Conservation (phyloP, 1,284 basidiomycete species). For the Cutaneotrichosporon sp. region DNA sequence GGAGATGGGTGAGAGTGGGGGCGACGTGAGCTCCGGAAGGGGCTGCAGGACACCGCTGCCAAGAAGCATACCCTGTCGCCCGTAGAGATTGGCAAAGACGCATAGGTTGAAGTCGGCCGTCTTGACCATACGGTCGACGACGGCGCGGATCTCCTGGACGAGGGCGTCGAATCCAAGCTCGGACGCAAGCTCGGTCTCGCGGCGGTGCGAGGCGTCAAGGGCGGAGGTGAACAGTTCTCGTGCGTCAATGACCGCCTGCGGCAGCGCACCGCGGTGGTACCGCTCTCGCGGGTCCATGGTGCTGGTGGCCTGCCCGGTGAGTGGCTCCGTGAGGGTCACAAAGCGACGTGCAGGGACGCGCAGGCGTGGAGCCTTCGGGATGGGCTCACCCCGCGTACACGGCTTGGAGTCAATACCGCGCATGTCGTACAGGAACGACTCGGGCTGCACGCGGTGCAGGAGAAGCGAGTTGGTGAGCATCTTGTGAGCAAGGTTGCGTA, state of each 20-base stretch:
- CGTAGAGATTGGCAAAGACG: constrained; percentile 21
- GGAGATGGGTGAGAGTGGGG: too few species aligned
- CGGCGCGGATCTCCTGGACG: constrained; percentile 44
- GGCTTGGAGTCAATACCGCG: constrained; percentile 15
- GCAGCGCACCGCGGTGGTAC: constrained; percentile 18
- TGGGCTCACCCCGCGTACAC: constrained; percentile 9
- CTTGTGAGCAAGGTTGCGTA: constrained; percentile 12
- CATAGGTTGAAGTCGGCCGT: constrained; percentile 45
- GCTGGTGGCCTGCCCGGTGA: constrained; percentile 16
- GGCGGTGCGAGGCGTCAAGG: not conserved
- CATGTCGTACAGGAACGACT: constrained; percentile 21
- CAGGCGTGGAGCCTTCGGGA: constrained; percentile 11
- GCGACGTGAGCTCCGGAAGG: constrained; percentile 13
- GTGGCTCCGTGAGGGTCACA: constrained; percentile 19
- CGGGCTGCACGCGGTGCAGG: constrained; percentile 21
- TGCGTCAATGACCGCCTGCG: constrained; percentile 7
- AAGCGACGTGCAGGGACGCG: constrained; percentile 20
- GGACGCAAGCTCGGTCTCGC: constrained; percentile 12
- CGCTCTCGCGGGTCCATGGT: constrained; percentile 17
- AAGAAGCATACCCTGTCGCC: constrained; percentile 18
- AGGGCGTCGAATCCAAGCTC: constrained; percentile 15
- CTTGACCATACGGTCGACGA: constrained; percentile 52
- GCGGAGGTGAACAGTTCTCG: constrained; percentile 11
- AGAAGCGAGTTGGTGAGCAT: constrained; percentile 22
- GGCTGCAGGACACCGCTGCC: constrained; percentile 15